These are phyloP conservation scores for Scytalidium sp. DNA, from an alignment of 2,329 filamentous ascomycete species.

Conservation along the genomic window DNA sequence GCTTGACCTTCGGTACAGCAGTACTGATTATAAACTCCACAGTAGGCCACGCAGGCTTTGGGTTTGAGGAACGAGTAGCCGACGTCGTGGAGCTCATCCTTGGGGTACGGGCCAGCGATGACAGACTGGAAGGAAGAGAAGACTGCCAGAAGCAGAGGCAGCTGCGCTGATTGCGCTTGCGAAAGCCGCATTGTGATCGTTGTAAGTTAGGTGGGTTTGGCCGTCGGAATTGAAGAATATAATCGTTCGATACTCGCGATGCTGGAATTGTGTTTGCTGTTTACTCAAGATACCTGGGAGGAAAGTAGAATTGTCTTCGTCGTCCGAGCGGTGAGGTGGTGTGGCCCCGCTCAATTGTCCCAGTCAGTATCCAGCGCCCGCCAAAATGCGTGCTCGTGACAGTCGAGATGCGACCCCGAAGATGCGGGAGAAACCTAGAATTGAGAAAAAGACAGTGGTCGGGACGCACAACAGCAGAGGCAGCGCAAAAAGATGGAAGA, in stretches of 20 bases:
- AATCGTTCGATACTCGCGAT: not conserved
- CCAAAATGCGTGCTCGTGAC: not conserved
- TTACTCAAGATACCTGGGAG: too few relatives aligned
- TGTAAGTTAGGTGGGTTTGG: too few relatives aligned
- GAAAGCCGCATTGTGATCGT: conserved; percentile 33
- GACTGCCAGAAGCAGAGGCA: conserved; percentile 34
- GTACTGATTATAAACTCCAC: conserved; percentile 52
- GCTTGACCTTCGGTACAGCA: conserved; percentile 49
- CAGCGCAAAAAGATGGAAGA: not conserved
- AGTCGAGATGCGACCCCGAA: not conserved
- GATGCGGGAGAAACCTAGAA: not conserved
- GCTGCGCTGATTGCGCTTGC: conserved; percentile 23
- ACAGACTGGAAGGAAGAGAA: conserved; percentile 33
- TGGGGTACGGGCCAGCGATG: conserved; percentile 47
- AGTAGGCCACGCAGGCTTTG: conserved; percentile 48
- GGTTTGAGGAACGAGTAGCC: conserved; percentile 50
- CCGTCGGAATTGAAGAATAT: too few relatives aligned
- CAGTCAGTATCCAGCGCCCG: not conserved
- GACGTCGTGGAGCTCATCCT: conserved; percentile 42
- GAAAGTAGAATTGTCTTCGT: too few relatives aligned
- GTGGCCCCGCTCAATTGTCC: not conserved
- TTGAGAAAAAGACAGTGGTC: not conserved
- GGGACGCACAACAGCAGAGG: not conserved
- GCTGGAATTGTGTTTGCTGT: too few relatives aligned
- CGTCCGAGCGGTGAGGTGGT: not conserved